Base-by-base conservation (phyloP, 306 rosid species). In the Medicago truncatula region DNA sequence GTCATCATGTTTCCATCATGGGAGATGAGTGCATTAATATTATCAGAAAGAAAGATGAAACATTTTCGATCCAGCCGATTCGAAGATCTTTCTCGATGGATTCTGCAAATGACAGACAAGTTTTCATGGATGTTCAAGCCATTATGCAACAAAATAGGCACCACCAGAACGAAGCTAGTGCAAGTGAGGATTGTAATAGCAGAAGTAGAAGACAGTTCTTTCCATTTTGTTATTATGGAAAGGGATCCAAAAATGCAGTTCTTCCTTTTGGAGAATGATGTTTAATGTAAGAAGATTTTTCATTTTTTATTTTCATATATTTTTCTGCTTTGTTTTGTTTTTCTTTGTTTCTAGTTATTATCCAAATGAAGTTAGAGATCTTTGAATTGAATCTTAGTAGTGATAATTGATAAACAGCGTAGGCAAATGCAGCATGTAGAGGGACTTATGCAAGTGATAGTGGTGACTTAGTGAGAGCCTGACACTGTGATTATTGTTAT, bases 31-130 rank as follows among this genome's bases (percentile, higher is more conserved):
- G 87, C 28, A 83, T 89, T 76, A 89, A 91, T 80, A 63, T 80
- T 2, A 78, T 79, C 15, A 78, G 92, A 74, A 82, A 86, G 61
- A 86, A 87, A 58, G 89, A 91, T 54, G 90, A 89, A 0, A 84
- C 78, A 40, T 91, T 91, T 49, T 71, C 71, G 15, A 47, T 89
- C 77, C 91, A 83, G 49, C 88, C 95, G 0, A 78, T 91, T 9
- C 67, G 92, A 76, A 81, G 97, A 82, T 91, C 95, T 76, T 89
- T 91, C 78, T 91, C 95, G n/a, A 83, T 88, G 95, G 87, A 91
- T 78, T 91, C 92, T 31, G 90, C 95, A 6, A 81, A 82, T 44
- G 91, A 86, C 68, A 78, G 85, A 80, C 86, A 89, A 63, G 70
- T 87, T 61, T 85, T 78, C 66, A 62, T 81, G 74, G 89, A 85